Conservation (phyloP, 768 basidiomycete genomes). For the Rhizopogon sp. region DNA sequence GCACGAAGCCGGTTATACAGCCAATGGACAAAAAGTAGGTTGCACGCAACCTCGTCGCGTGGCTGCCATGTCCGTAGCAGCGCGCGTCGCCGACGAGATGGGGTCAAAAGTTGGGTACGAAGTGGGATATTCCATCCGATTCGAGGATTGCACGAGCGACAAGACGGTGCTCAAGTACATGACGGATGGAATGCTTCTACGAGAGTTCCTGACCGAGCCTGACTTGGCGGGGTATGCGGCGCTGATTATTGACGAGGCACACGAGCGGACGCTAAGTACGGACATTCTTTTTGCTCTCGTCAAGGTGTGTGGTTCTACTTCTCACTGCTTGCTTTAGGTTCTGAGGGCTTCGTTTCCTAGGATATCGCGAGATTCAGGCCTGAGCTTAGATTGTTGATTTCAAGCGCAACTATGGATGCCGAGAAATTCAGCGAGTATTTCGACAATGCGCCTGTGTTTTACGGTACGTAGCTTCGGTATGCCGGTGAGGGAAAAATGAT, state of each 20-base stretch:
- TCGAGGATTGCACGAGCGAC: slow-evolving; percentile 99
- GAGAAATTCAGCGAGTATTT: slow-evolving; percentile 98
- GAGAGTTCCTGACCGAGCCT: slow-evolving; percentile 97
- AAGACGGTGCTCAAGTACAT: slow-evolving; percentile 99
- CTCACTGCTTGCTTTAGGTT: slow-evolving; percentile 14
- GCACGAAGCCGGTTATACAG: slow-evolving; percentile 94
- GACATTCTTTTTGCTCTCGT: slow-evolving; percentile 98
- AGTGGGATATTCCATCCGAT: slow-evolving; percentile 99
- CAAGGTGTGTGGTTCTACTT: slow-evolving; percentile 64
- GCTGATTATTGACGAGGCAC: slow-evolving; percentile 97
- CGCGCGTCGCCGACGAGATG: slow-evolving; percentile 99
- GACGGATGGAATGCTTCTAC: slow-evolving; percentile 98
- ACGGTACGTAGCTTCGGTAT: slow-evolving; percentile 47
- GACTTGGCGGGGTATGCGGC: slow-evolving; percentile 93
- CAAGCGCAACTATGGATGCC: slow-evolving; percentile 95
- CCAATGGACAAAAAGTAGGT: slow-evolving; percentile 73
- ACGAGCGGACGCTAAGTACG: slow-evolving; percentile 95
- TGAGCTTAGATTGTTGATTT: slow-evolving; percentile 89
- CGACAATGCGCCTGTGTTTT: slow-evolving; percentile 92
- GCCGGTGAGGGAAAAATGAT: background rate
- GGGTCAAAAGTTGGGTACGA: slow-evolving; percentile 95
- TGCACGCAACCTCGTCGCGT: slow-evolving; percentile 99
- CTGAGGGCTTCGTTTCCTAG: slow-evolving; percentile 36
- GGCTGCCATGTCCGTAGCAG: slow-evolving; percentile 98
- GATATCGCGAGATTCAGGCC: slow-evolving; percentile 97